Percentiles rank a stretch among this genome's conserved stretches.
These are phyloP conservation scores for Diplodia intermedia DNA, from an alignment of 2,329 filamentous ascomycete species.

Conservation along the genomic window DNA sequence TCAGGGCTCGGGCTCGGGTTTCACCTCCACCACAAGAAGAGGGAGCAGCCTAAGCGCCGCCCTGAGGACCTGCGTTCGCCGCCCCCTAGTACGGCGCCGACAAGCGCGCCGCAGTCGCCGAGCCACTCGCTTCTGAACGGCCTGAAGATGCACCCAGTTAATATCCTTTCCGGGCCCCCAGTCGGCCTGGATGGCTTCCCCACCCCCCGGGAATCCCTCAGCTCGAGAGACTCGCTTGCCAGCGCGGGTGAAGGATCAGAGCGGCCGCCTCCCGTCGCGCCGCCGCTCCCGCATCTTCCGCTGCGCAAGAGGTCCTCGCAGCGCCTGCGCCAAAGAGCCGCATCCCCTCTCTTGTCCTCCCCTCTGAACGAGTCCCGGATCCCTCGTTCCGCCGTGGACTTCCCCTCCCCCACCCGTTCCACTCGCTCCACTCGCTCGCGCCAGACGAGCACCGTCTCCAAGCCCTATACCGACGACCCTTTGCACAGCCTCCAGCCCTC, in stretches of 20 bases:
- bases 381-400: slow-evolving; percentile 33
- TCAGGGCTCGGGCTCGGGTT: slow-evolving; percentile 2
- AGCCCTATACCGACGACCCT: slow-evolving; percentile 30
- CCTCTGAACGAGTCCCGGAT: slow-evolving; percentile 28
- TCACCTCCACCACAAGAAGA: slow-evolving; percentile 28
- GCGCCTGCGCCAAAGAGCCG: slow-evolving; percentile 36
- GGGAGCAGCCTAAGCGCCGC: slow-evolving; percentile 28
- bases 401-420: slow-evolving; percentile 39
- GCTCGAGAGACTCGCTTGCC: slow-evolving; percentile 27
- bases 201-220: slow-evolving; percentile 19
- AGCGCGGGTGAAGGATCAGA: slow-evolving; percentile 21
- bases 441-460: slow-evolving; percentile 33
- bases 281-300: slow-evolving; percentile 46
- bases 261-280: slow-evolving; percentile 28
- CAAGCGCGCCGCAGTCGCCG: slow-evolving; percentile 31
- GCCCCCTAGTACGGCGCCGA: slow-evolving; percentile 14
- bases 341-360: slow-evolving; percentile 32
- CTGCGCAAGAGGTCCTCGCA: slow-evolving; percentile 47
- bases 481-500: slow-evolving; percentile 27
- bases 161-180: slow-evolving; percentile 25
- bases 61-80: slow-evolving; percentile 24
- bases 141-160: slow-evolving; percentile 29
- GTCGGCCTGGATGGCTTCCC: slow-evolving; percentile 12
- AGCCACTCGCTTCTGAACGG: slow-evolving; percentile 30
- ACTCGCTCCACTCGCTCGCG: slow-evolving; percentile 40